phyloP scores from a whole-genome alignment of 2,329 filamentous ascomycete species.

The Coniochaeta sp. region DNA sequence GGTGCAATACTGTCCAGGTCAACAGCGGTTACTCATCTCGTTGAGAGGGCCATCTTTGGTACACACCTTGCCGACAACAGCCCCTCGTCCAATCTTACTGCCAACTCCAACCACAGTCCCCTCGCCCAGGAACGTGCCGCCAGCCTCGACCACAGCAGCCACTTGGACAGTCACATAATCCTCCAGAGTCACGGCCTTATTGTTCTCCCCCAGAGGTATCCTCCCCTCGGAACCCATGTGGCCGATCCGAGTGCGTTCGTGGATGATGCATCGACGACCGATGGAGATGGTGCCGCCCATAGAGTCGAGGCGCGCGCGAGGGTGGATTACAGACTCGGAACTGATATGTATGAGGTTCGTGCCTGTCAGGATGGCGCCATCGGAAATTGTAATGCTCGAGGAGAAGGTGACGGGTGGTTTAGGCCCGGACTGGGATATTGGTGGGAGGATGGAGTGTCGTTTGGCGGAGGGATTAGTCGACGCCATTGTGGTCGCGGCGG shows the following conservation, averaged over 20 bases:
- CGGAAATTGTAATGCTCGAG: conserved; percentile 52
- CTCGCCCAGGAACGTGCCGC: conserved; percentile 54
- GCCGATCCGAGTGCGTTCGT: conserved; percentile 59
- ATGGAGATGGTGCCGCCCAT: conserved; percentile 71
- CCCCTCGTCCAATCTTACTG: conserved; percentile 50
- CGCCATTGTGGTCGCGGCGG: not conserved
- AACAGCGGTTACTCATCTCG: not conserved
- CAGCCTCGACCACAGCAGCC: conserved; percentile 52
- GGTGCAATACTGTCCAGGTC: conserved; percentile 53
- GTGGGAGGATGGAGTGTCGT: conserved; percentile 49
- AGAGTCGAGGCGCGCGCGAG: conserved; percentile 72
- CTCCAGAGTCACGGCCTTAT: conserved; percentile 46
- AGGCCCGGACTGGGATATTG: conserved; percentile 43
- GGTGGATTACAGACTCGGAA: conserved; percentile 76
- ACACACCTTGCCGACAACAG: conserved; percentile 54
- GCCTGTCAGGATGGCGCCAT: conserved; percentile 58
- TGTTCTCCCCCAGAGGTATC: conserved; percentile 9
- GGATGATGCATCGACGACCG: conserved; percentile 74
- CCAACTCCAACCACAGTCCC: conserved; percentile 55
- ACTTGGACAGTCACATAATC: conserved; percentile 58
- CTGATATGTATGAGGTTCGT: conserved; percentile 72
- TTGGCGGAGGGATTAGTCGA: conserved; percentile 29
- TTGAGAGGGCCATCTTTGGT: not conserved
- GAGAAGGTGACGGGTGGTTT: conserved; percentile 57
- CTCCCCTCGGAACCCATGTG: conserved; percentile 25